A percentile compares a stretch with the other conserved stretches of the same genome.
Conservation (phyloP, 106 monocot genomes). For the Dendrobium nobile region DNA sequence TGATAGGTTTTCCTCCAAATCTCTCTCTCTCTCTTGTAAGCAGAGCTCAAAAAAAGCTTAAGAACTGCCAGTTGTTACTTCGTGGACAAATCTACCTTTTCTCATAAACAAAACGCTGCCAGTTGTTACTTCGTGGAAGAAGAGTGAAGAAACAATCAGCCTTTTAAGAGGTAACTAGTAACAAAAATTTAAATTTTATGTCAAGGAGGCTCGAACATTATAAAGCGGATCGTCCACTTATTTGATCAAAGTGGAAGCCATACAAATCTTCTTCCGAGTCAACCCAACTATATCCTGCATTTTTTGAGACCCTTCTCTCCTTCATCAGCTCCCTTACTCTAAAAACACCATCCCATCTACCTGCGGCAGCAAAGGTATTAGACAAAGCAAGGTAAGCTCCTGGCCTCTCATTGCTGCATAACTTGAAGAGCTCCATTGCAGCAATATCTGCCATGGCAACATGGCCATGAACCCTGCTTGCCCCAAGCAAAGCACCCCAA, state of each 20-base stretch:
- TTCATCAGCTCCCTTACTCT: constrained; percentile 84
- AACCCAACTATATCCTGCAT: constrained; percentile 55
- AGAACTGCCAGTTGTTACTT: too few species aligned
- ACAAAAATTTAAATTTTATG: too few species aligned
- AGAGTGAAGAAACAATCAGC: too few species aligned
- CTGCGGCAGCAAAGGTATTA: constrained; percentile 68
- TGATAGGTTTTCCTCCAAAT: too few species aligned
- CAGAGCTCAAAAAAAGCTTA: too few species aligned
- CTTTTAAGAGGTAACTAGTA: too few species aligned
- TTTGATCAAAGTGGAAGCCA: constrained; percentile 8
- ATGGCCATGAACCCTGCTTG: constrained; percentile 73
- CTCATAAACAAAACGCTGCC: background rate
- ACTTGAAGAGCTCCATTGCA: constrained; percentile 62
- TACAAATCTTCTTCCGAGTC: constrained; percentile 23
- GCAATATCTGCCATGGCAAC: constrained; percentile 68
- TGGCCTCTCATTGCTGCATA: constrained; percentile 43
- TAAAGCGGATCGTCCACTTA: background rate
- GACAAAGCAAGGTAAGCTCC: constrained; percentile 94
- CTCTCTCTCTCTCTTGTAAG: too few species aligned
- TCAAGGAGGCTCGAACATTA: too few species aligned
- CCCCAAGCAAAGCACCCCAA: constrained; percentile 84
- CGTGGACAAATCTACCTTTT: background rate
- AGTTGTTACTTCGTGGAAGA: too few species aligned
- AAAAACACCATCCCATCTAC: constrained; percentile 64
- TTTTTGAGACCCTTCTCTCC: constrained; percentile 56